phyloP scores from a whole-genome alignment of 805 yeast species.

The Candida nemodendra region DNA sequence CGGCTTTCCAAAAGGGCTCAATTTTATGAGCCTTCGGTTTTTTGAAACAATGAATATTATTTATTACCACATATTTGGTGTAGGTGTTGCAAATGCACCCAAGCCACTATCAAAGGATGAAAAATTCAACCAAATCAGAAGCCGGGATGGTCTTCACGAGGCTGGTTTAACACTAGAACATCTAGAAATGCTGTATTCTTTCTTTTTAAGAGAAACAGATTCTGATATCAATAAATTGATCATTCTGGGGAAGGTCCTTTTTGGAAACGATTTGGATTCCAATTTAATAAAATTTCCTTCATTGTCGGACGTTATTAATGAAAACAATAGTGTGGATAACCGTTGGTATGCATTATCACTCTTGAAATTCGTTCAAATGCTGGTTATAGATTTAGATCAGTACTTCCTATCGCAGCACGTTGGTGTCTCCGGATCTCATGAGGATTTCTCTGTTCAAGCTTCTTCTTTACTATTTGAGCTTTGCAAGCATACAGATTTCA shows the following conservation, averaged over 20 bases:
- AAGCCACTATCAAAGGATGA: slow-evolving; percentile 21
- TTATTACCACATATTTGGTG: slow-evolving; percentile 24
- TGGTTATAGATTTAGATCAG: slow-evolving; percentile 31
- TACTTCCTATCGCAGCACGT: slow-evolving; percentile 32
- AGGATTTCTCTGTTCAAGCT: slow-evolving; percentile 31
- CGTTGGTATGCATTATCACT: slow-evolving; percentile 29
- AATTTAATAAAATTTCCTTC: slow-evolving; percentile 20
- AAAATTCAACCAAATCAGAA: slow-evolving; percentile 6
- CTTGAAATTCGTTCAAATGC: slow-evolving; percentile 27
- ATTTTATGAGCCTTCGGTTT: slow-evolving; percentile 30
- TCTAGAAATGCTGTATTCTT: slow-evolving; percentile 28
- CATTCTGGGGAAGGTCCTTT: slow-evolving; percentile 26
- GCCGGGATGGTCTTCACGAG: slow-evolving; percentile 14
- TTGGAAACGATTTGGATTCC: slow-evolving; percentile 17
- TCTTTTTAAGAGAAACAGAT: slow-evolving; percentile 30
- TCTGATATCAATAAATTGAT: slow-evolving; percentile 35
- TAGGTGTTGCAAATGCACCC: slow-evolving; percentile 12
- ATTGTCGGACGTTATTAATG: slow-evolving; percentile 15
- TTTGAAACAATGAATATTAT: slow-evolving; percentile 28
- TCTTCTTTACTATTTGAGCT: slow-evolving; percentile 36
- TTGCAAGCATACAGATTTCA: slow-evolving; percentile 37
- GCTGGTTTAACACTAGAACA: slow-evolving; percentile 27
- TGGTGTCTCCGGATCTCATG: slow-evolving; percentile 23
- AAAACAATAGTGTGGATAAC: slow-evolving; percentile 14
- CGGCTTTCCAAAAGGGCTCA: slow-evolving; percentile 23